phyloP scores from a whole-genome alignment of 2,329 filamentous ascomycete species.

The Clarireedia hainanense region DNA sequence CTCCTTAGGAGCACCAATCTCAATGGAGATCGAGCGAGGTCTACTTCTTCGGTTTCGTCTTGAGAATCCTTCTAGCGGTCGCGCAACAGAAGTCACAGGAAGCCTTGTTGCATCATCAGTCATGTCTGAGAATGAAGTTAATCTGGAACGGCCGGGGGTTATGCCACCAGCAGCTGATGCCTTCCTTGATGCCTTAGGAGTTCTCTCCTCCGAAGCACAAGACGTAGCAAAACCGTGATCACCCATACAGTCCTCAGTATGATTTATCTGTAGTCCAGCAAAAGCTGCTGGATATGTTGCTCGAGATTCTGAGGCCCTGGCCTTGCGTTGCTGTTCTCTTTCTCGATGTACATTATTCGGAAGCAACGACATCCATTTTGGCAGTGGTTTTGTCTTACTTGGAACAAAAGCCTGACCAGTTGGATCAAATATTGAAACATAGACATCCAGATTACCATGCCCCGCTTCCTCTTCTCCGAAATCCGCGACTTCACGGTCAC shows the following conservation, averaged over 20 bases:
- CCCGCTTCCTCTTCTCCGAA: not conserved
- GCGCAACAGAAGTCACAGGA: not conserved
- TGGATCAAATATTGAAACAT: conserved; percentile 44
- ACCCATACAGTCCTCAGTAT: conserved; percentile 2
- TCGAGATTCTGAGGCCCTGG: not conserved
- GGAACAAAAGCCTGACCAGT: conserved; percentile 41
- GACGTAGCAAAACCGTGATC: not conserved
- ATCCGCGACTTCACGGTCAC: conserved; percentile 9
- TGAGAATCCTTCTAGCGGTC: too few relatives aligned
- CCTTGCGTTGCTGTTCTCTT: conserved; percentile 7
- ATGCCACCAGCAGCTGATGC: not conserved
- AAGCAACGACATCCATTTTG: conserved; percentile 30
- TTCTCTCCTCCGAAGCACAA: not conserved
- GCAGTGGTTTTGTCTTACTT: conserved; percentile 43
- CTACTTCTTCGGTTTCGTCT: not conserved
- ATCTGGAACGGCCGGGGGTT: not conserved
- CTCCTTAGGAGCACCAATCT: not conserved
- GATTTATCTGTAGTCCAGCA: conserved; percentile 4
- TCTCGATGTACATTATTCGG: conserved; percentile 21
- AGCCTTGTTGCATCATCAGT: not conserved
- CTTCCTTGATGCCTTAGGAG: not conserved
- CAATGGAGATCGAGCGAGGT: conserved; percentile 6
- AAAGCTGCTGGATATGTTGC: conserved; percentile 1
- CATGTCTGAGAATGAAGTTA: not conserved
- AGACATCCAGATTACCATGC: conserved; percentile 30